Base-by-base conservation (phyloP, 2,329 filamentous ascomycete species). In the Ceratocystis papillata region DNA sequence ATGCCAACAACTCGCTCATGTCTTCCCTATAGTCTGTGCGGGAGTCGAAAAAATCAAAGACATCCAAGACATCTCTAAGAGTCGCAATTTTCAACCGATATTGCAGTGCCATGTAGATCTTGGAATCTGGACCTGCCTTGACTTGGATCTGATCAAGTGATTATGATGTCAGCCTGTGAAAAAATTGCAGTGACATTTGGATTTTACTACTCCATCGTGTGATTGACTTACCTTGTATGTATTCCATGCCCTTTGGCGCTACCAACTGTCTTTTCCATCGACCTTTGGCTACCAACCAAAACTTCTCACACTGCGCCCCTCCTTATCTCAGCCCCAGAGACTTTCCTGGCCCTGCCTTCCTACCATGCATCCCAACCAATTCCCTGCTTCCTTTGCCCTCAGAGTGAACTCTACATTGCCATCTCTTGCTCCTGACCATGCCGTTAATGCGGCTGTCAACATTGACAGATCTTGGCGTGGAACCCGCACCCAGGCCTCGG, bases 1-100 rank as follows among this genome's bases (percentile, higher is more conserved):
- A 96, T 75, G 90, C 89, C 62, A 87, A 90, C 73, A 92, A 83
- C 75, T 91, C 89, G 67, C 83, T 95, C 73, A 87, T 89, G 80
- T 88, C 85, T 68, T 37, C 45, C 59, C 62, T 65, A 41, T 65
- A 67, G 50, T 62, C 28, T 17, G 37, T 33, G 45, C 5, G 33
- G 44, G 46, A 48, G 45, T 60, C 22, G 25, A 67, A 61, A 12
- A 59, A 67, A 62, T 12, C 28, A 65, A 53, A 67, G 65, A 69
- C 37, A 48, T 62, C 33, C 28, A 55, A 15, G 48, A 53, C 30
- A 50, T 55, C 30, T 55, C 41, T 53, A 10, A 53, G 8, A 17
- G 41, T 22, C 62, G 62, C 30, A 28, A 64, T 55, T 55, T 55
- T 41, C 30, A 59, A 12, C 28, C 17, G 7, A 22, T 25, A 37